Percentiles rank a stretch among this genome's conserved stretches.
phyloP scores from a whole-genome alignment of 1,284 basidiomycete species.

The Ustilago crameri region DNA sequence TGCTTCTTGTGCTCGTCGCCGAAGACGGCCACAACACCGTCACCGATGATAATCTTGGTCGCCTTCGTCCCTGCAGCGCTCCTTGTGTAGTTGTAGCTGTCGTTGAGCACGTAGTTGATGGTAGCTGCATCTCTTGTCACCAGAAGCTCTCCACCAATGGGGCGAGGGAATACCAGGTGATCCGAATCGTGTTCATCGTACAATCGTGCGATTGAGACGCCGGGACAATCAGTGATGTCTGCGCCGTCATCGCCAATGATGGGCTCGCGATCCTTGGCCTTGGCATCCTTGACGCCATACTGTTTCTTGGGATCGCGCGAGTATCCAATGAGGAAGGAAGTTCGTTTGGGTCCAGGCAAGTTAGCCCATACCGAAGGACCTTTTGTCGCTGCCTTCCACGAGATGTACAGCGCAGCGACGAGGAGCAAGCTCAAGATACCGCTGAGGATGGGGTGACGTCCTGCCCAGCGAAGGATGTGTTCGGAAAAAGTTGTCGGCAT shows the following conservation, averaged over 20 bases:
- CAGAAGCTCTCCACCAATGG: conserved; percentile 41
- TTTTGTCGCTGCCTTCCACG: conserved; percentile 12
- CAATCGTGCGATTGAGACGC: conserved; percentile 24
- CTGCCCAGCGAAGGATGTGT: conserved; percentile 17
- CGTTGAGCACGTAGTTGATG: conserved; percentile 45
- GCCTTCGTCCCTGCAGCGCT: conserved; percentile 44
- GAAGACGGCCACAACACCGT: conserved; percentile 44
- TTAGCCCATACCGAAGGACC: conserved; percentile 38
- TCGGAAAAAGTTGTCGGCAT: conserved; percentile 36
- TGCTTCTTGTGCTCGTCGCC: conserved; percentile 49
- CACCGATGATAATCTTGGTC: conserved; percentile 47
- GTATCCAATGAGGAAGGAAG: conserved; percentile 35
- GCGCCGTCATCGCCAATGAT: conserved; percentile 36
- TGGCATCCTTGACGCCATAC: conserved; percentile 31
- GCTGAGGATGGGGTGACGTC: conserved; percentile 16
- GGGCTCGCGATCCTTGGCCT: conserved; percentile 22
- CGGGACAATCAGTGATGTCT: conserved; percentile 43
- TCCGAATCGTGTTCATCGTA: conserved; percentile 35
- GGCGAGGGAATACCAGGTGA: conserved; percentile 39
- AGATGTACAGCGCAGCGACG: conserved; percentile 14
- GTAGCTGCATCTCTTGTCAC: conserved; percentile 42
- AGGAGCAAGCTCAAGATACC: conserved; percentile 10
- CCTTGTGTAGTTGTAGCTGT: conserved; percentile 40
- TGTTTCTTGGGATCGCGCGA: conserved; percentile 29
- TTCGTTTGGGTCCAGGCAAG: conserved; percentile 31